These are phyloP conservation scores for Neurospora sp. DNA, from an alignment of 495 filamentous ascomycete genomes.

Conservation along the genomic window DNA sequence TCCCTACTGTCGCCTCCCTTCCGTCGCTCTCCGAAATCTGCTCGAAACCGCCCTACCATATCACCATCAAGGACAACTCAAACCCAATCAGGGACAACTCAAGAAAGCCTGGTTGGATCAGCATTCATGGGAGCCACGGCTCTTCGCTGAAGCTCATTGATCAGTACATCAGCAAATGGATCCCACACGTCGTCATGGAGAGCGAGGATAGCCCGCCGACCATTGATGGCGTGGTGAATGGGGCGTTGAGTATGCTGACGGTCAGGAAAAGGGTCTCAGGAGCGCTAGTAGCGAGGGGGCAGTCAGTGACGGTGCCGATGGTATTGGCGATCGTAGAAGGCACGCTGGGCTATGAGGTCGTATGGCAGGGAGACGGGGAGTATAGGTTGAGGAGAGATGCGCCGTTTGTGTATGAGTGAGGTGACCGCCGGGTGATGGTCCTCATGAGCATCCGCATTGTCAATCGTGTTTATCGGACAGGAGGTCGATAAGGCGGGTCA, in stretches of 20 bases:
- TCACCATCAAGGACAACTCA: conserved; percentile 14
- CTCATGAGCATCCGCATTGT: background rate
- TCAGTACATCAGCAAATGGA: background rate
- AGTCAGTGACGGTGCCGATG: conserved; percentile 21
- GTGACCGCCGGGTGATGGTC: background rate
- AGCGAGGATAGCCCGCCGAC: background rate
- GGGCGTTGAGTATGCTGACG: background rate
- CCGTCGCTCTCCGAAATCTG: conserved; percentile 29
- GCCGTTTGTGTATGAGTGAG: background rate
- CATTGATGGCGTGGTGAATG: background rate
- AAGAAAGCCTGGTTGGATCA: conserved; percentile 1
- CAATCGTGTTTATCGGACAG: background rate
- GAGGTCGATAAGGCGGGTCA: background rate
- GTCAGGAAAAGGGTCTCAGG: background rate
- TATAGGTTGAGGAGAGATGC: background rate
- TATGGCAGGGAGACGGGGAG: conserved; percentile 6
- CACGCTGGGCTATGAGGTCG: conserved; percentile 27
- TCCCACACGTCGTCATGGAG: background rate
- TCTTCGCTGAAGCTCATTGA: conserved; percentile 23
- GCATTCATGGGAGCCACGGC: conserved; percentile 31
- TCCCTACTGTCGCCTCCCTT: conserved; percentile 18
- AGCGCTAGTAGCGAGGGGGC: background rate
- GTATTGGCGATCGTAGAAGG: conserved; percentile 30
- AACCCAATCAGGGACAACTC: background rate
- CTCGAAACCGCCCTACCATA: conserved; percentile 30